phyloP scores from a whole-genome alignment of 495 filamentous ascomycete genomes.

The Pseudevernia furfuracea region DNA sequence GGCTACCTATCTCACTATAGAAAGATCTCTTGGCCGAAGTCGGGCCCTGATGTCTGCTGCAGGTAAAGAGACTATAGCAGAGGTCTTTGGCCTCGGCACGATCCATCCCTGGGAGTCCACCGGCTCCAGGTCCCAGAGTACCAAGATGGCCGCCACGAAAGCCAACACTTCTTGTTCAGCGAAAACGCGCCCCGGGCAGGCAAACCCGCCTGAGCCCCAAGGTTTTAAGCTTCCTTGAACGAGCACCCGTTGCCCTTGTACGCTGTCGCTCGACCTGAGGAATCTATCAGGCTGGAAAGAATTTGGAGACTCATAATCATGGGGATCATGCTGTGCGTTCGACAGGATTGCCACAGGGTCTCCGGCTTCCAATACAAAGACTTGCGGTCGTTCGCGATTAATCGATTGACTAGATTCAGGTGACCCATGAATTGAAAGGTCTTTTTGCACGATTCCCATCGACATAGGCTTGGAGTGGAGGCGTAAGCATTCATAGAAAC shows the following conservation, averaged over 20 bases:
- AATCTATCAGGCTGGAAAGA: not conserved
- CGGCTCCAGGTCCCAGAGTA: conserved; percentile 45
- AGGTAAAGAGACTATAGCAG: conserved; percentile 8
- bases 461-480: conserved; percentile 39
- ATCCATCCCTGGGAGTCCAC: conserved; percentile 3
- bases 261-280: not conserved
- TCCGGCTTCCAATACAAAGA: conserved; percentile 3
- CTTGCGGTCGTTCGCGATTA: not conserved
- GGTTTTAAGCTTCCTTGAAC: not conserved
- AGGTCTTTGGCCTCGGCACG: not conserved
- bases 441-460: not conserved
- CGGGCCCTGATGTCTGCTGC: not conserved
- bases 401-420: not conserved
- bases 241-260: not conserved
- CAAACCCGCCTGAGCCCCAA: not conserved
- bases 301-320: not conserved
- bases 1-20: not conserved
- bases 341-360: not conserved
- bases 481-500: conserved; percentile 48
- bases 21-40: conserved; percentile 5
- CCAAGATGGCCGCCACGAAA: conserved; percentile 42
- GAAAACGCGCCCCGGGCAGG: conserved; percentile 36
- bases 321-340: not conserved
- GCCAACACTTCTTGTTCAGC: conserved; percentile 38
- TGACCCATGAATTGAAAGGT: not conserved